Base-by-base conservation (phyloP, 2,329 filamentous ascomycete genomes). In the Aspergillus viridinutans region DNA sequence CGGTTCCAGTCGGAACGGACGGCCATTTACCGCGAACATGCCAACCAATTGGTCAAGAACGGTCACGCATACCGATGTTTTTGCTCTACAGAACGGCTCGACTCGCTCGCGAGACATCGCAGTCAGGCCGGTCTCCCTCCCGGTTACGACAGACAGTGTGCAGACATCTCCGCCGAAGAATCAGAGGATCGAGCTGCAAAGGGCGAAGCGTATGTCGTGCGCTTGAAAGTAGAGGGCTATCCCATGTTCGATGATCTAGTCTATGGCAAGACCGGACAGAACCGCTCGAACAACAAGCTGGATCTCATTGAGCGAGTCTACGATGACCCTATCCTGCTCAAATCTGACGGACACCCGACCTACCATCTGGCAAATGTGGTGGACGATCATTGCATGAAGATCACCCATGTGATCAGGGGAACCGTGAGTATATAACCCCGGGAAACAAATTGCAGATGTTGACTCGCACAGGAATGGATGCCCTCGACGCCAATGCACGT, bases 311-410 rank as follows among this genome's bases (percentile, higher is more conserved):
- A 80, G 54, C 75, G 74, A 38, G 80, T 82, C 25, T 87, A 81
- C 61, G 90, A 94, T 63, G 92, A 97, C 68, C 93, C 92, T 21
- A 90, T 99, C 59, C 80, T 99, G 43, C 79, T 97, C 58, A 99
- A 99, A 74, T 88, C 87, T 0, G 94, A 99, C 70, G 92, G 92
- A 0, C 89, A 89, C 62, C 94, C 94, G 0, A 99, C 95, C 0
- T 99, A 99, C 69, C 94, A 99, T 73, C 87, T 99, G 59, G 94
- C 94, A 4, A 99, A 97, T 69, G 93, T 99, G 8, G 88, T 99
- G 4, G 94, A 99, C 69, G 94, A 99, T 69, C 90, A 97, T 72
- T 80, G 89, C 58, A 99, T 99, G 94, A 79, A 90, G 58, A 95
- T 99, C 64, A 97, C 92, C 0, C 93, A 97, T 73, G 94, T 99